Conservation (phyloP, 139 green algal genomes). For the Mesotaenium endlicherianum region DNA sequence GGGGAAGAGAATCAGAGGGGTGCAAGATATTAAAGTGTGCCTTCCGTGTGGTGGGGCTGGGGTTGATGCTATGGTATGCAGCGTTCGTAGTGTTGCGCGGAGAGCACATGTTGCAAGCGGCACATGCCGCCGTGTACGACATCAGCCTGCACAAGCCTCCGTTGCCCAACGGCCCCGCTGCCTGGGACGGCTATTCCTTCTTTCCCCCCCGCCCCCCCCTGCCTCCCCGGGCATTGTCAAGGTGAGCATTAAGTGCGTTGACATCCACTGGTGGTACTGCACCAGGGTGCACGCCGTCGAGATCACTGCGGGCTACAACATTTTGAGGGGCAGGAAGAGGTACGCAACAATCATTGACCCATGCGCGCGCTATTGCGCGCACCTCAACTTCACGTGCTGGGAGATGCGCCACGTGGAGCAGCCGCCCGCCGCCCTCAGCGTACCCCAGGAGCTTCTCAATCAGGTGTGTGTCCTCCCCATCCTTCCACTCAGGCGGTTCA, state of each 20-base stretch:
- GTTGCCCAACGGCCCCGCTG: neutral
- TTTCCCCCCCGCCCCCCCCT: neutral
- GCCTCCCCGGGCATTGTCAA: neutral
- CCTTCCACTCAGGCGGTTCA: too few species aligned
- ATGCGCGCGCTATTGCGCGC: slow-evolving; percentile 59
- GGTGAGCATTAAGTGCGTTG: slow-evolving; percentile 58
- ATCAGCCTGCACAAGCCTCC: neutral
- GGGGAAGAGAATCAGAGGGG: too few species aligned
- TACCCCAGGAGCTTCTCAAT: slow-evolving; percentile 74
- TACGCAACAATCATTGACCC: slow-evolving; percentile 64
- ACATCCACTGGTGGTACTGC: slow-evolving; percentile 99
- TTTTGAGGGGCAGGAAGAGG: slow-evolving; percentile 59
- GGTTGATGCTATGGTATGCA: too few species aligned
- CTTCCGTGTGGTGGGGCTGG: too few species aligned
- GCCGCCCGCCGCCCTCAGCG: slow-evolving; percentile 78
- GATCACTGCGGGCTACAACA: slow-evolving; percentile 79
- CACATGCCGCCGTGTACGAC: neutral
- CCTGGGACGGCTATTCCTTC: neutral
- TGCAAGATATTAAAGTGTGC: too few species aligned
- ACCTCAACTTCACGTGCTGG: slow-evolving; percentile 92
- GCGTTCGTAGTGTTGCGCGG: slow-evolving; percentile 75
- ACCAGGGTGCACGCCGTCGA: slow-evolving; percentile 85
- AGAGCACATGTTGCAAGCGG: slow-evolving; percentile 71
- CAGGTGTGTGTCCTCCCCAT: neutral
- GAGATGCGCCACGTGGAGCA: slow-evolving; percentile 98